Evolutionary conservation across 2,329 filamentous ascomycete genomes (phyloP), one percentile per base, ranked within the genome.

Genomic region (Fusarium sp.): DNA sequence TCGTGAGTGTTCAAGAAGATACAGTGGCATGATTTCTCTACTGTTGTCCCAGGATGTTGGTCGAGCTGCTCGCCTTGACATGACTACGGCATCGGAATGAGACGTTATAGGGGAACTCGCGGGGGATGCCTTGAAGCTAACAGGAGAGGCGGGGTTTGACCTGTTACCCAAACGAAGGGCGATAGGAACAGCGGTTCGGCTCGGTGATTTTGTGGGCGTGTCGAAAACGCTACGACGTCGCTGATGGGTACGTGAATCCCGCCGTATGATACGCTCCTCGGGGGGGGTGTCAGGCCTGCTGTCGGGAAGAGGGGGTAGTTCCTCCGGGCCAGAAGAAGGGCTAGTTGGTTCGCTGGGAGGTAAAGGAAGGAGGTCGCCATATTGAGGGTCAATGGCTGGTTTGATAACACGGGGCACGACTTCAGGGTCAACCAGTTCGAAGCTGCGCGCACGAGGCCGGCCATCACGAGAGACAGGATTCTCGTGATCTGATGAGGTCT

Each of bases 11-110:
- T 97, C 93, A 11, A 97, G 89, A 27, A 97, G 90, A 81, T 93
- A 95, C 14, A 98, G 83, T 0, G 95, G 95, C 73, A 93, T 91
- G 76, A 95, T 91, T 78, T 96, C 94, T 60, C 88, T 88, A 23
- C 86, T 87, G 71, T 82, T 88, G 48, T 90, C 89, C 89, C 89
- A 91, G 1, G 88, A 91, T 18, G 83, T 89, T 18, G 88, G 88
- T 10, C 89, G 85, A 27, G 84, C 77, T 45, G 82, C 78, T 55
- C 82, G 80, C 73, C 82, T 85, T 19, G 80, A 66, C 54, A 65
- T 69, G n/a, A 59, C 77, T 23, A 78, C 67, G 19, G 77, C 71
- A 18, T 86, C 83, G 10, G 78, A 66, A 52, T 79, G 78, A 1
- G 78, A 70, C n/a, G 78, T 72, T 14, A 79, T 72, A 16, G 82